Conservation (phyloP, 2,329 filamentous ascomycete genomes). For the Colletotrichum ledebouriae region DNA sequence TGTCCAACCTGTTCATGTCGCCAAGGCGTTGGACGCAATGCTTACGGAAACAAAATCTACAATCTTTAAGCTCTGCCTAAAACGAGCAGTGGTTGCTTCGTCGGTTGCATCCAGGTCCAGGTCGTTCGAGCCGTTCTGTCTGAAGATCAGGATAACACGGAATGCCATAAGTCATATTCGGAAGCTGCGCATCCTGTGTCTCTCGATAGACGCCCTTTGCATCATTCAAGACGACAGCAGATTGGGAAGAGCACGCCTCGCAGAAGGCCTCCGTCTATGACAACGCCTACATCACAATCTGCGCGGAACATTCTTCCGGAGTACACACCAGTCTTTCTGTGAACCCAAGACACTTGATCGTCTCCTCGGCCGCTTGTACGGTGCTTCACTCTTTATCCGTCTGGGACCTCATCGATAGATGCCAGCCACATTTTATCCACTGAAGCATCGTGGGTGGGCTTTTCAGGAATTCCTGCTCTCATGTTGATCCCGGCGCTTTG, state of each 20-base stretch:
- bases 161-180: conserved; percentile 42
- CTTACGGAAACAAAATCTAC: no score
- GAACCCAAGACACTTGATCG: neutral
- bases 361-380: neutral
- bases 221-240: conserved; percentile 45
- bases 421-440: neutral
- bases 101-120: neutral
- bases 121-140: neutral
- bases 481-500: neutral
- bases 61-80: no score
- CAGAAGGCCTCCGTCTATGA: conserved; percentile 44
- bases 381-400: neutral
- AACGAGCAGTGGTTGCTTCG: no score
- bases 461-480: neutral
- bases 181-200: conserved; percentile 38
- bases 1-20: no score
- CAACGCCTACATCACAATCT: conserved; percentile 33
- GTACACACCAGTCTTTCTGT: neutral
- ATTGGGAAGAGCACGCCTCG: conserved; percentile 42
- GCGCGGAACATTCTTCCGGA: neutral
- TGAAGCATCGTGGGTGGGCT: neutral
- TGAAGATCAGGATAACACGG: conserved; percentile 30
- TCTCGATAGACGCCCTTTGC: conserved; percentile 47
- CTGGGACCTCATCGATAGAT: neutral
- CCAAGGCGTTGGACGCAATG: no score